Evolutionary conservation across 306 rosid genomes (phyloP).

Genomic region (Cucumis cinereus): DNA sequence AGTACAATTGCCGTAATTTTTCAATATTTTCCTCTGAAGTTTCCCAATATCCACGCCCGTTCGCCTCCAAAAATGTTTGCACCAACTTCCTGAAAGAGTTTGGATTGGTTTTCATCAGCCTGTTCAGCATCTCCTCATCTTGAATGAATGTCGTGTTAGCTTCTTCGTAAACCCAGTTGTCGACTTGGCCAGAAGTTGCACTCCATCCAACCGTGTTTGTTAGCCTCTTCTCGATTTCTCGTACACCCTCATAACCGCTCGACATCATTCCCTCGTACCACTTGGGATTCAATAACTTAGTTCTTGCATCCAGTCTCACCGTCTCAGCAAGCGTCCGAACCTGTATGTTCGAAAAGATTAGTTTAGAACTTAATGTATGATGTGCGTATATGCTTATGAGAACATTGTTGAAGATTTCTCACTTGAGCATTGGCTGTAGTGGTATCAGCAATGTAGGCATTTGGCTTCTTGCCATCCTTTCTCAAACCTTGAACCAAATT

Average conservation of each 20-base stretch:
- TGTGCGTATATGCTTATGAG: neutral
- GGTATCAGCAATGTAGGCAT: slow-evolving; percentile 92
- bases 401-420: neutral
- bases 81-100: slow-evolving; percentile 88
- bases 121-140: slow-evolving; percentile 83
- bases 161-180: slow-evolving; percentile 99
- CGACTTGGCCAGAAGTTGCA: slow-evolving; percentile 99
- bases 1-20: slow-evolving; percentile 64
- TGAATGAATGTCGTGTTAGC: slow-evolving; percentile 90
- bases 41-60: slow-evolving; percentile 97
- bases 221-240: slow-evolving; percentile 92
- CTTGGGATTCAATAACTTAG: slow-evolving; percentile 89
- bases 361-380: neutral
- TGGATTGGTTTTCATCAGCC: slow-evolving; percentile 79
- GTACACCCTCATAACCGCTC: slow-evolving; percentile 88
- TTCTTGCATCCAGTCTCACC: slow-evolving; percentile 88
- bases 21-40: slow-evolving; percentile 76
- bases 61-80: slow-evolving; percentile 95
- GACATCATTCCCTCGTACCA: slow-evolving; percentile 99
- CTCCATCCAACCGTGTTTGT: slow-evolving; percentile 99
- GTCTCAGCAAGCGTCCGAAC: slow-evolving; percentile 95
- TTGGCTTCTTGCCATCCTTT: slow-evolving; percentile 97
- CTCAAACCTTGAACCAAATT: slow-evolving; percentile 87
- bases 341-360: slow-evolving; percentile 29
- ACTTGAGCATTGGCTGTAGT: slow-evolving; percentile 99